These are phyloP conservation scores for Oldenlandia corymbosa DNA, from an alignment of 257 asterid species.

Conservation along the genomic window DNA sequence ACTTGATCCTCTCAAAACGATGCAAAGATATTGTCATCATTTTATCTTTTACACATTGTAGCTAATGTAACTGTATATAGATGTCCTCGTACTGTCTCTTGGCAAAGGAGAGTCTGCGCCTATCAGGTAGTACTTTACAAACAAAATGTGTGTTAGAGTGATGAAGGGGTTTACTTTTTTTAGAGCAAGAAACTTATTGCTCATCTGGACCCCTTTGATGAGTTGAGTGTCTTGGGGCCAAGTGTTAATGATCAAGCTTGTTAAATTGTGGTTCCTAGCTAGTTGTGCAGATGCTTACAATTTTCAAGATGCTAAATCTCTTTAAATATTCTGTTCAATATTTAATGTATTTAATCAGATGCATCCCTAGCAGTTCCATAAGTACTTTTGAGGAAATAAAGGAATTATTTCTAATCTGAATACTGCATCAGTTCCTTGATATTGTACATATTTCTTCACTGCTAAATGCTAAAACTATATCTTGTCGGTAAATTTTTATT, in stretches of 20 bases:
- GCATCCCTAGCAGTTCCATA: not conserved
- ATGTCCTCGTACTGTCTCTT: too few species aligned
- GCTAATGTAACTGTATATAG: not conserved
- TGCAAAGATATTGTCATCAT: too few species aligned
- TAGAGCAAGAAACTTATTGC: too few species aligned
- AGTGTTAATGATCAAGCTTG: not conserved
- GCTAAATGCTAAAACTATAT: constrained; percentile 37
- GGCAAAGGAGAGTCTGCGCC: too few species aligned
- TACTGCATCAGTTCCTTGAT: constrained; percentile 24
- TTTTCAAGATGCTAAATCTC: not conserved
- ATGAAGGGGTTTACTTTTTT: not conserved
- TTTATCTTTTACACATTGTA: not conserved
- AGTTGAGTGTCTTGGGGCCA: not conserved
- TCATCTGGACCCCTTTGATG: too few species aligned
- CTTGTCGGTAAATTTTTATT: constrained; percentile 41
- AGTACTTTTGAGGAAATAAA: not conserved
- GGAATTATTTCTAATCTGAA: constrained; percentile 22
- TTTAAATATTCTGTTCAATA: not conserved
- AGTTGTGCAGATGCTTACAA: not conserved
- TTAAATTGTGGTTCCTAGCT: not conserved
- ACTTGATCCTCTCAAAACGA: not conserved
- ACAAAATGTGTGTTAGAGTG: not conserved
- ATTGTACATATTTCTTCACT: constrained; percentile 35
- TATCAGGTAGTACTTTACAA: not conserved
- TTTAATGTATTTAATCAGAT: not conserved